Base-by-base conservation (phyloP, 352 stramenopile genomes). In the Halophytophthora polymorphica region DNA sequence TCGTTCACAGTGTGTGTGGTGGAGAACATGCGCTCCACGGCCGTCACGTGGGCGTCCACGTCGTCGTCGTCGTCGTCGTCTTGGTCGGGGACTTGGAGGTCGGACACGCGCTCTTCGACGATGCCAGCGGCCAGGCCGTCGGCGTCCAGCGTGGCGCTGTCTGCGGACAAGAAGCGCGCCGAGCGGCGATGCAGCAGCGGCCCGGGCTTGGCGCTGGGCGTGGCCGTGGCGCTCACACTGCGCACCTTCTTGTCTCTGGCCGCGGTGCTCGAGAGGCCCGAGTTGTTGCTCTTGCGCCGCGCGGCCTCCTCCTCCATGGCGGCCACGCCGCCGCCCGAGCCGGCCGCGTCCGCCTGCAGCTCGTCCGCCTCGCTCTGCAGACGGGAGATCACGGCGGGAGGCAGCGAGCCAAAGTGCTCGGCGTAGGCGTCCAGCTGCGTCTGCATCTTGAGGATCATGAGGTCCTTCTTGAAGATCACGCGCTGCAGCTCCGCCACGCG, bases 381-480 rank as follows among this genome's bases (percentile, higher is more conserved):
- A 21, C 71, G 23, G 17, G 46, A 52, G 14, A 83, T 42, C 34
- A 76, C 23, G 6, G 54, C 58, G 6, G 56, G 43, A 36, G 82
- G 66, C 5, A 92, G 53, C 28, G 64, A 53, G 25, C 82, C 82
- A 40, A 77, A 86, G 12, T 64, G 73, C 35, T 62, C 46, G 37
- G 59, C 50, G 54, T 92, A 92, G 39, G 71, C 79, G 33, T 77
- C 61, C 49, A 92, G 58, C 55, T 82, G 77, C 43, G 61, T 82
- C 68, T 88, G 77, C 14, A 92, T 64, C 50, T 82, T 69, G 21
- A 92, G 58, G 55, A 92, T 90, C 77, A 90, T 88, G 52, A 87
- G 59, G 56, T 92, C 82, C 56, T 92, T 92, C 64, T 90, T 86
- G 46, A 87, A 60, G 49, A 92, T 90, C 51, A 92, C 73, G 38